Base-by-base conservation (phyloP, 164 flowering plant species). In the Nymphaea colorata region DNA sequence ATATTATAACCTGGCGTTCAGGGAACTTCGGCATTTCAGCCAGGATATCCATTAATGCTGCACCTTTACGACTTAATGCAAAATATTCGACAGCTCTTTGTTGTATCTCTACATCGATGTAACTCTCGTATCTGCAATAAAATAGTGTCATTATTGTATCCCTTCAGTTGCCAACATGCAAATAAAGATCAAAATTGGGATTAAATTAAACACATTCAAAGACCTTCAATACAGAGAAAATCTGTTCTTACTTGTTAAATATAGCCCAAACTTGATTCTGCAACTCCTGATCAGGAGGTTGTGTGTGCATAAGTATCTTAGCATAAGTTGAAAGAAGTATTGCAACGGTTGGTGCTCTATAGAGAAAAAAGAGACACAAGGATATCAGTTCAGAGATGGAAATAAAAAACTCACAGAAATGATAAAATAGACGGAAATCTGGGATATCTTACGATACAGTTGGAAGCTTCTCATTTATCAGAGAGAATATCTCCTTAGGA, bases 11-110 rank as follows among this genome's bases (percentile, higher is more conserved):
- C 92, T 92, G 88, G 41, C 99, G 87, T 80, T 92, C 98, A 68
- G 99, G 98, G 75, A 95, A 95, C 79, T 95, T 95, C 16, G 99
- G 99, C 98, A 92, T 95, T 82, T 92, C 99, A 70, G 99, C 96
- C 77, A 95, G 77, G 73, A 95, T 85, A 78, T 92, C 99, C 82
- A 81, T 76, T 60, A 90, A 75, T 71, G 88, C 91, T 67, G 85
- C 89, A 77, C 99, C 99, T 81, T 88, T 95, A 77, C 73, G 78
- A 77, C 98, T 89, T 76, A 95, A 77, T 61, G 86, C 83, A 79
- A 84, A 75, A 76, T 95, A 95, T 72, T 95, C 99, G 74, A 84
- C 88, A 69, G 99, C 99, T 69, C 99, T 79, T 72, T 95, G 99
- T 71, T 95, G 99, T 82, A 95, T 89, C 76, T 95, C 99, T 59